Base-by-base conservation (phyloP, 2,329 filamentous ascomycete genomes). In the Neofusicoccum laricinum region DNA sequence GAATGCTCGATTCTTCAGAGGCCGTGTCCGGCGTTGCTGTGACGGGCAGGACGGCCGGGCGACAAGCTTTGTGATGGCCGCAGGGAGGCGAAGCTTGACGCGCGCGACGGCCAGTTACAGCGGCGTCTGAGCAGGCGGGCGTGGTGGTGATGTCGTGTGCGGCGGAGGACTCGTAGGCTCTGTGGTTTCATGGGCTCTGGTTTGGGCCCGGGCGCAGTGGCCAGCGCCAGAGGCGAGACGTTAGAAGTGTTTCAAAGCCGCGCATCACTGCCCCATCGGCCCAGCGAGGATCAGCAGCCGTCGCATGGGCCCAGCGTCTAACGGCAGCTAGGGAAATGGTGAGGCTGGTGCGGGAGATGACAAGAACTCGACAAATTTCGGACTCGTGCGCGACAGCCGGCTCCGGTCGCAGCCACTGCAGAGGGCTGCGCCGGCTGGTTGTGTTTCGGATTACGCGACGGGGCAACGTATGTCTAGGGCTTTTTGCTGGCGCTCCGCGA, bases 241-340 rank as follows among this genome's bases (percentile, higher is more conserved):
- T 59, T 59, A 30, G 38, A 36, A 40, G 32, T 19, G 58, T 61
- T 61, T 61, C 58, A 61, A 50, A 45, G 17, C 19, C 57, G 21
- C 25, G 45, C 57, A 48, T 15, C 21, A 21, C 41, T 61, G 58
- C 58, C 45, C 32, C 32, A 61, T 61, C 34, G 19, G 58, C 45
- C 43, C 21, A 50, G n/a, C 14, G 38, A 59, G 55, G 58, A 61
- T 61, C 58, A 61, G 58, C 58, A 61, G 45, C 45, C 45, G 46
- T 61, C 45, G 58, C 58, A 61, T 50, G 45, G 58, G 32, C 58
- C 25, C 58, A 61, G 58, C 34, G 58, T 11, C 58, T 61, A 61
- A 61, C 58, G 58, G 58, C 45, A 61, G 46, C 58, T 61, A 61
- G 58, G 43, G 55, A 59, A 50, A 61, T 61, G 58, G 58, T 61